These are phyloP conservation scores for Pestalotiopsis sp. DNA, from an alignment of 2,329 filamentous ascomycete genomes.

Conservation along the genomic window DNA sequence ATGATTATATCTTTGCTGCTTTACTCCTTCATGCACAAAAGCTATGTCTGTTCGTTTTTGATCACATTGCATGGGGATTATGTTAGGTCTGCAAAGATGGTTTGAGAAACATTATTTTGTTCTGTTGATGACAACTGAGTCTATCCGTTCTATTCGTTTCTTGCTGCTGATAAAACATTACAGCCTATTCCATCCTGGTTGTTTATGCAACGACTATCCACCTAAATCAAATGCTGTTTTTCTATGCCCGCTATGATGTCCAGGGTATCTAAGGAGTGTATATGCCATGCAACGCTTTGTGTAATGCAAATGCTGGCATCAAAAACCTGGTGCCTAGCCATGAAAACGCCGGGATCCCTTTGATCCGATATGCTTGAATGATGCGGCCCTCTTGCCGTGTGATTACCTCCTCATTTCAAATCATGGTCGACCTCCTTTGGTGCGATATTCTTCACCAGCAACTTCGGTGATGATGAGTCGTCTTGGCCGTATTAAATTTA, in stretches of 20 bases:
- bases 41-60: not conserved
- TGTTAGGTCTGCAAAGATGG: not conserved
- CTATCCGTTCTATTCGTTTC: slow-evolving; percentile 11
- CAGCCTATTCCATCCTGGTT: not conserved
- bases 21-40: not conserved
- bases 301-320: slow-evolving; percentile 22
- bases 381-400: not conserved
- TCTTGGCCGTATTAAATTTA: not conserved
- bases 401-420: not conserved
- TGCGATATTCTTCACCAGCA: not conserved
- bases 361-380: slow-evolving; percentile 11
- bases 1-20: not conserved
- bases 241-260: slow-evolving; percentile 21
- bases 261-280: slow-evolving; percentile 25
- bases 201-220: not conserved
- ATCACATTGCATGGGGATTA: not conserved
- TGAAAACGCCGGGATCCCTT: not conserved
- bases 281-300: slow-evolving; percentile 21
- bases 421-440: not conserved
- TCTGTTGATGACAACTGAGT: not conserved
- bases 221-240: slow-evolving; percentile 10
- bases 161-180: not conserved
- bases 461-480: not conserved
- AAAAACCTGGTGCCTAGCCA: slow-evolving; percentile 9
- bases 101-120: not conserved